Evolutionary conservation across 805 yeast genomes (phyloP).

Genomic region (Millerozyma miso): DNA sequence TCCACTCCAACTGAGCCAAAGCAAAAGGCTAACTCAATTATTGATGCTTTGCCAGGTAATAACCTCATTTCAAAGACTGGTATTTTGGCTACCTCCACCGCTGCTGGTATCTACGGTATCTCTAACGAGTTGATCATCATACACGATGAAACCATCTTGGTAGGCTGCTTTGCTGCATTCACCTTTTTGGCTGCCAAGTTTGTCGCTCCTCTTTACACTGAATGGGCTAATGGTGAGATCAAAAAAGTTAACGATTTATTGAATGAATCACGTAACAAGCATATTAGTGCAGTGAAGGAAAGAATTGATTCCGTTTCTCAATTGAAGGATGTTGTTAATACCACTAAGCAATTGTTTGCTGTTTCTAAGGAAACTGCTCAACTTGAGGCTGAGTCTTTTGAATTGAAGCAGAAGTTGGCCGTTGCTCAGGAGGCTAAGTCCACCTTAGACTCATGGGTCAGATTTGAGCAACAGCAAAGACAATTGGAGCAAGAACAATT

Average conservation of each 20-base stretch:
- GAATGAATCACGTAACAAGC: slow-evolving; percentile 84
- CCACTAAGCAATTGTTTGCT: slow-evolving; percentile 88
- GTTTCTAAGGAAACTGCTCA: slow-evolving; percentile 95
- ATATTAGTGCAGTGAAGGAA: slow-evolving; percentile 86
- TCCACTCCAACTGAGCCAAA: slow-evolving; percentile 80
- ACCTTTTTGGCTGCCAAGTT: slow-evolving; percentile 73
- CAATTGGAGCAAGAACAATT: slow-evolving; percentile 93
- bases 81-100: slow-evolving; percentile 88
- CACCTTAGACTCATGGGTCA: slow-evolving; percentile 97
- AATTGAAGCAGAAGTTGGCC: slow-evolving; percentile 85
- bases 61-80: slow-evolving; percentile 87
- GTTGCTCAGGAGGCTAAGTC: slow-evolving; percentile 88
- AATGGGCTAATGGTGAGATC: slow-evolving; percentile 86
- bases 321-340: slow-evolving; percentile 85
- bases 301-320: slow-evolving; percentile 86
- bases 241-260: slow-evolving; percentile 75
- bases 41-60: slow-evolving; percentile 92
- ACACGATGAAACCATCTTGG: slow-evolving; percentile 89
- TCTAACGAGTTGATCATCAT: slow-evolving; percentile 89
- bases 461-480: slow-evolving; percentile 95
- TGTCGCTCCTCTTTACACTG: slow-evolving; percentile 91
- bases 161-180: slow-evolving; percentile 76
- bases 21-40: slow-evolving; percentile 82
- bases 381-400: slow-evolving; percentile 91
- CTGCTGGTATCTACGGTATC: slow-evolving; percentile 91